phyloP scores from a whole-genome alignment of 2,329 filamentous ascomycete genomes.

The Fusarium luffae region DNA sequence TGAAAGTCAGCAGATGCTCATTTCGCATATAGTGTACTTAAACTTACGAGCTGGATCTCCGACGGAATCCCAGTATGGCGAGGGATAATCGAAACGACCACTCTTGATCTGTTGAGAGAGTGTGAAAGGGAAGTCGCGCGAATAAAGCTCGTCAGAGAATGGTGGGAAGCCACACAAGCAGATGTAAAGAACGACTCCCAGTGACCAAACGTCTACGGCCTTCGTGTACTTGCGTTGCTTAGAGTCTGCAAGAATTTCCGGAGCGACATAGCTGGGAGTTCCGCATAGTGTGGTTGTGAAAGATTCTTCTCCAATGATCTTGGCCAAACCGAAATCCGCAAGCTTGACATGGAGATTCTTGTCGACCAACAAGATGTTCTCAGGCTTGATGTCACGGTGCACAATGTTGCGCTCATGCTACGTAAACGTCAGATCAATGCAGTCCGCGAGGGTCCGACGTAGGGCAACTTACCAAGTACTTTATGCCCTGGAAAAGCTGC shows the following conservation, averaged over 20 bases:
- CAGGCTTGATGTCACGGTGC: constrained; percentile 96
- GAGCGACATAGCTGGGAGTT: constrained; percentile 97
- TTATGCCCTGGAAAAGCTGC: constrained; percentile 92
- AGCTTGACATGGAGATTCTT: constrained; percentile 88
- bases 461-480: constrained; percentile 80
- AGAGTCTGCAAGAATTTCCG: constrained; percentile 88
- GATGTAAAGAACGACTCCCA: constrained; percentile 98
- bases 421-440: constrained; percentile 4
- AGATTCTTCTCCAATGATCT: constrained; percentile 98
- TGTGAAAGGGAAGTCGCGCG: constrained; percentile 82
- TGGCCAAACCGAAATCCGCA: constrained; percentile 95
- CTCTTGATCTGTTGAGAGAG: constrained; percentile 92
- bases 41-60: constrained; percentile 73
- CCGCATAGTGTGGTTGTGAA: constrained; percentile 97
- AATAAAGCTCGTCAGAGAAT: constrained; percentile 93
- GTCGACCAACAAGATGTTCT: constrained; percentile 92
- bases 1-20: constrained; percentile 1
- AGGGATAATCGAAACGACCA: constrained; percentile 92
- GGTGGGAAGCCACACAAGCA: constrained; percentile 96
- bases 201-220: constrained; percentile 95
- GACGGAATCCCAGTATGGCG: constrained; percentile 82
- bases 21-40: neutral
- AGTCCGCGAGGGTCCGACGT: neutral
- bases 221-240: constrained; percentile 90
- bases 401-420: constrained; percentile 98